Evolutionary conservation across 345 rosid genomes (phyloP), one percentile per base, ranked within the genome.

Genomic region (Erodium maritimum): DNA sequence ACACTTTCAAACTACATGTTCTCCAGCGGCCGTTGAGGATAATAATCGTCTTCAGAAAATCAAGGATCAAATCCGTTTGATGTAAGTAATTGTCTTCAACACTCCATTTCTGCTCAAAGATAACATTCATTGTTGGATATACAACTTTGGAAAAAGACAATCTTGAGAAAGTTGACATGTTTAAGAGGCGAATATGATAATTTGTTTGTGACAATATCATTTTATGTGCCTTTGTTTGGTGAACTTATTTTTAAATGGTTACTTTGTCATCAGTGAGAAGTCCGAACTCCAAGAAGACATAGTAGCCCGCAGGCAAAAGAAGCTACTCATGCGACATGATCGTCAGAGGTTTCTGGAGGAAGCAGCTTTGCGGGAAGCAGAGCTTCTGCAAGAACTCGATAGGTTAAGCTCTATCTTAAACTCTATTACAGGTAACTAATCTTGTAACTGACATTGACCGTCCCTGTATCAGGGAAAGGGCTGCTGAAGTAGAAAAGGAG

Each of bases 281-380:
- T 77, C 77, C 54, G 80, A 77, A 63, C 81, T 81, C 55, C 77
- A 52, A 67, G 86, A 88, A 71, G 82, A 81, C 24, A 70, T 85
- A 62, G 58, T 79, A 23, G 77, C 75, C 60, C 86, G 80, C 62
- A 73, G 84, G 71, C 89, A 87, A 66, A 81, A 78, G 77, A 85
- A 79, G 61, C 79, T 80, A 62, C 76, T 79, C 17, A 57, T 75
- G 78, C 77, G 84, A 67, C 84, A 61, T 54, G 66, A 69, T 59
- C 91, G 91, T 58, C 85, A 78, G 65, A 84, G 81, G 67, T 79
- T 79, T 71, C 71, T 80, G 18, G 96, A 88, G 68, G 91, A 80
- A 61, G 80, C 84, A 54, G 79, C 87, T 70, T 65, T 79, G 54
- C 75, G 66, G 53, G 96, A 88, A 73, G 81, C 84, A 54, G 80